Evolutionary conservation across 495 filamentous ascomycete genomes (phyloP).

Genomic region (Neurospora terricola): DNA sequence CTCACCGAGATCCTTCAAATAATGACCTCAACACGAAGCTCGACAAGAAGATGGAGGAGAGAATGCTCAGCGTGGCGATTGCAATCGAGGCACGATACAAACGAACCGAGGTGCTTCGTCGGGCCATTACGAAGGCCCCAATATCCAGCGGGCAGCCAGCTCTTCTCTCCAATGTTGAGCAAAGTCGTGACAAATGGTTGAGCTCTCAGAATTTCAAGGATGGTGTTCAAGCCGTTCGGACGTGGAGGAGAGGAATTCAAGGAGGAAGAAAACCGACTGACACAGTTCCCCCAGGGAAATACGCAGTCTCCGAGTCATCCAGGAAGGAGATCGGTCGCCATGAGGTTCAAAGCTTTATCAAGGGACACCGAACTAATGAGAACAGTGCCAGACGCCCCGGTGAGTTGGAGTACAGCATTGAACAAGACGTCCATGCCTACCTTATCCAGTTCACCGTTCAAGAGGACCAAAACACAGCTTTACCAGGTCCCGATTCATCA

Average conservation of each 20-base stretch:
- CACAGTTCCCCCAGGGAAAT: too few relatives aligned
- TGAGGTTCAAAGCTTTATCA: too few relatives aligned
- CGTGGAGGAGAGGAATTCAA: too few relatives aligned
- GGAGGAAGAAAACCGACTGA: too few relatives aligned
- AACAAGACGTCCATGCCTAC: slow-evolving; percentile 9
- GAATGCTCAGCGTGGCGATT: slow-evolving; percentile 9
- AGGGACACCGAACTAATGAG: too few relatives aligned
- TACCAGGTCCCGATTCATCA: background rate
- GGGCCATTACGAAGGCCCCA: slow-evolving; percentile 6
- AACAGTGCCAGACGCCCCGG: too few relatives aligned
- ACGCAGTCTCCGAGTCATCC: too few relatives aligned
- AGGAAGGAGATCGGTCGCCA: too few relatives aligned
- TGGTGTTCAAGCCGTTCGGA: too few relatives aligned
- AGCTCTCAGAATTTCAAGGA: too few relatives aligned
- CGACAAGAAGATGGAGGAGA: background rate
- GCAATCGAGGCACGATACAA: slow-evolving; percentile 9
- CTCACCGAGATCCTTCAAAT: background rate
- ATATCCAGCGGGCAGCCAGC: background rate
- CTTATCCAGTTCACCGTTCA: slow-evolving; percentile 5
- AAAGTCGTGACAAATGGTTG: too few relatives aligned
- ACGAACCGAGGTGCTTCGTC: slow-evolving; percentile 11
- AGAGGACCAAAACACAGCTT: background rate
- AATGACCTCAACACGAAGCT: background rate
- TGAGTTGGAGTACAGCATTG: slow-evolving; percentile 8
- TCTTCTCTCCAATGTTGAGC: background rate